These are phyloP conservation scores for Rhizophagus clarus DNA, from an alignment of 192 early-diverging fungal species.

Conservation along the genomic window DNA sequence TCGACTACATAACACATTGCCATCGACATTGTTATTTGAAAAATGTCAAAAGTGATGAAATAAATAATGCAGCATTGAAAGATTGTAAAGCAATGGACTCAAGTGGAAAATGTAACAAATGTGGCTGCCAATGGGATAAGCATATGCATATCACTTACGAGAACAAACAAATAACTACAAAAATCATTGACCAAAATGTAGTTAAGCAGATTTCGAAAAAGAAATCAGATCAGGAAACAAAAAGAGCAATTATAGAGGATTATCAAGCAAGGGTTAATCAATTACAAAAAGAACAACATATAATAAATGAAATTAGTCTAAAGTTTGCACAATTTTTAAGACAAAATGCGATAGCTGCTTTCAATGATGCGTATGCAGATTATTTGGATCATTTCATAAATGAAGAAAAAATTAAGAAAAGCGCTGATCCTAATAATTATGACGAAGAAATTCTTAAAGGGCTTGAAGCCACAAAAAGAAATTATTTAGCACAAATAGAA, in stretches of 20 bases:
- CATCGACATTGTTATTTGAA: slow-evolving; percentile 35
- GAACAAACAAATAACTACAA: slow-evolving; percentile 27
- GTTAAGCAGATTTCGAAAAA: slow-evolving; percentile 28
- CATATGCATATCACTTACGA: slow-evolving; percentile 38
- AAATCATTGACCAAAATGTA: slow-evolving; percentile 29
- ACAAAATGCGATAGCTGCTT: slow-evolving; percentile 35
- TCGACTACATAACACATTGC: slow-evolving; percentile 38
- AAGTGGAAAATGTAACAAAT: slow-evolving; percentile 29
- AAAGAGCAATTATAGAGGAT: not conserved
- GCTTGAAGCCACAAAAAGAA: slow-evolving; percentile 23
- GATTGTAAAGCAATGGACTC: slow-evolving; percentile 34
- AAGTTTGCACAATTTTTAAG: slow-evolving; percentile 38
- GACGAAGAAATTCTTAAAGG: slow-evolving; percentile 24
- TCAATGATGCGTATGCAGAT: slow-evolving; percentile 33
- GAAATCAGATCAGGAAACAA: slow-evolving; percentile 22
- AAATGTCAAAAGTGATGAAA: slow-evolving; percentile 27
- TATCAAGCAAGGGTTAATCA: not conserved
- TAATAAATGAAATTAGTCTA: slow-evolving; percentile 30
- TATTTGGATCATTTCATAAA: slow-evolving; percentile 35
- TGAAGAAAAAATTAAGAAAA: slow-evolving; percentile 29
- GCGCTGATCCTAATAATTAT: slow-evolving; percentile 20
- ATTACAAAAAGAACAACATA: slow-evolving; percentile 34
- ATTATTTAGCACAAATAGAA: slow-evolving; percentile 25
- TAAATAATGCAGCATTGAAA: slow-evolving; percentile 29
- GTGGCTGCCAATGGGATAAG: slow-evolving; percentile 36